A percentile compares a stretch with the other conserved stretches of the same genome.
These are phyloP conservation scores for Oenanthe sinensis DNA, from an alignment of 129 eudicot species.

Conservation along the genomic window DNA sequence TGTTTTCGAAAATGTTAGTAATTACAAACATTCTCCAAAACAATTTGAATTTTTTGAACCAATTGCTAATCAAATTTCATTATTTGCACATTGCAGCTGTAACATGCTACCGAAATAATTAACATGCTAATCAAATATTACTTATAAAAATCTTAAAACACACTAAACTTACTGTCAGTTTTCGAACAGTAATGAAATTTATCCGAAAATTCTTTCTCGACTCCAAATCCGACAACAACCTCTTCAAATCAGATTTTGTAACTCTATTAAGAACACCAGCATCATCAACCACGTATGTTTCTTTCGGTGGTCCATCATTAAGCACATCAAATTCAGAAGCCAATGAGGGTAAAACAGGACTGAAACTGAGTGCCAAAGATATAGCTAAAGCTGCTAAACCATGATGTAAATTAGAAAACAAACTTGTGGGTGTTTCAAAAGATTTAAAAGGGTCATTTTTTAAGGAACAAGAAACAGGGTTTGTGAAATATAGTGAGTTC, in stretches of 20 bases:
- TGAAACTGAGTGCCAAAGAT: conserved; percentile 69
- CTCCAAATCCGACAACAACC: conserved; percentile 82
- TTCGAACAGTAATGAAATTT: conserved; percentile 78
- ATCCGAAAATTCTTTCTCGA: conserved; percentile 76
- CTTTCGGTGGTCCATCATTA: conserved; percentile 88
- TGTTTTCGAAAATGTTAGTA: background rate
- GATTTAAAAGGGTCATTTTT: conserved; percentile 31
- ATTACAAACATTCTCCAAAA: background rate
- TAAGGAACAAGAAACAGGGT: conserved; percentile 54
- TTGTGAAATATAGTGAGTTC: conserved; percentile 26
- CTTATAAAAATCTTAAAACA: background rate
- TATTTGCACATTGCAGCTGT: background rate
- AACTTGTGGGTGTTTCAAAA: conserved; percentile 35
- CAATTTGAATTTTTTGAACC: background rate
- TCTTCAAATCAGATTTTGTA: conserved; percentile 73
- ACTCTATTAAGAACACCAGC: conserved; percentile 97
- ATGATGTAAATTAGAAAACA: conserved; percentile 60
- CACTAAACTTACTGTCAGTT: conserved; percentile 74
- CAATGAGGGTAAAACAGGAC: conserved; percentile 55
- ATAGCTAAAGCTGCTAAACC: conserved; percentile 88
- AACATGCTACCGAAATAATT: background rate
- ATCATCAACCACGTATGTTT: conserved; percentile 77
- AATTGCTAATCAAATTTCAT: background rate
- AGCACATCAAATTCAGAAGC: conserved; percentile 92
- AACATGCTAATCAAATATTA: background rate